These are phyloP conservation scores for Mortierella polycephala DNA, from an alignment of 371 early-diverging fungal genomes.

Conservation along the genomic window DNA sequence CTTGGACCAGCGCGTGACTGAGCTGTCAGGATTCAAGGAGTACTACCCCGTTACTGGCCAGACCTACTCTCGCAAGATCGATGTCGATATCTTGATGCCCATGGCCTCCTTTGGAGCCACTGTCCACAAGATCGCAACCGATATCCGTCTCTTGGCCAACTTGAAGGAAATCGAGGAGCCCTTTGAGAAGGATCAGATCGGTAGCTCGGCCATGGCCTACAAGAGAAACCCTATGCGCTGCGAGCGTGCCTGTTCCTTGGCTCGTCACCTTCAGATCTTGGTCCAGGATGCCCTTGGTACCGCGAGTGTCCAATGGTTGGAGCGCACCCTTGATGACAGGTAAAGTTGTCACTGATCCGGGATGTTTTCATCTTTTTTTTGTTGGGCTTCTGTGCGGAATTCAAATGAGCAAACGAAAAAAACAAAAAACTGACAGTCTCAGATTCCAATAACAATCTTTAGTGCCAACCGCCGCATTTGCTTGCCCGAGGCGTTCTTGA, in stretches of 20 bases:
- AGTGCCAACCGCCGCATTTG: slow-evolving; percentile 96
- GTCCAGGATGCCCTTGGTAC: slow-evolving; percentile 90
- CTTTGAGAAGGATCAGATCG: slow-evolving; percentile 98
- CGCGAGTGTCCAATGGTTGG: slow-evolving; percentile 95
- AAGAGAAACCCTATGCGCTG: slow-evolving; percentile 99
- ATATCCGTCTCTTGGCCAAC: slow-evolving; percentile 94
- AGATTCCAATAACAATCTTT: slow-evolving; percentile 3
- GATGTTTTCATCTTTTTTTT: neutral
- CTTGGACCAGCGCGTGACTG: slow-evolving; percentile 90
- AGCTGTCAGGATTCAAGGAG: slow-evolving; percentile 87
- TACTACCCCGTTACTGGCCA: slow-evolving; percentile 96
- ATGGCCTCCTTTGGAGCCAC: slow-evolving; percentile 95
- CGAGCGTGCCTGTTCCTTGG: slow-evolving; percentile 95
- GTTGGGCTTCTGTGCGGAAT: neutral
- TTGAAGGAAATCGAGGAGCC: slow-evolving; percentile 99
- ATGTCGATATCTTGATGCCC: slow-evolving; percentile 89
- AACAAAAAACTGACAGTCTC: neutral
- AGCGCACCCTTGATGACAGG: slow-evolving; percentile 96
- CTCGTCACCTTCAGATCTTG: slow-evolving; percentile 97
- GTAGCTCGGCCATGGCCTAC: slow-evolving; percentile 98
- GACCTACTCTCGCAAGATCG: slow-evolving; percentile 98
- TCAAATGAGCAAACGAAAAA: neutral
- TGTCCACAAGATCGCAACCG: slow-evolving; percentile 97
- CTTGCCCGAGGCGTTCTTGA: slow-evolving; percentile 97
- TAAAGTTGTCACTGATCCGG: neutral